Percentiles rank a stretch among this genome's conserved stretches.
phyloP scores from a whole-genome alignment of 495 filamentous ascomycete genomes.

The Corynascus novoguineensis region DNA sequence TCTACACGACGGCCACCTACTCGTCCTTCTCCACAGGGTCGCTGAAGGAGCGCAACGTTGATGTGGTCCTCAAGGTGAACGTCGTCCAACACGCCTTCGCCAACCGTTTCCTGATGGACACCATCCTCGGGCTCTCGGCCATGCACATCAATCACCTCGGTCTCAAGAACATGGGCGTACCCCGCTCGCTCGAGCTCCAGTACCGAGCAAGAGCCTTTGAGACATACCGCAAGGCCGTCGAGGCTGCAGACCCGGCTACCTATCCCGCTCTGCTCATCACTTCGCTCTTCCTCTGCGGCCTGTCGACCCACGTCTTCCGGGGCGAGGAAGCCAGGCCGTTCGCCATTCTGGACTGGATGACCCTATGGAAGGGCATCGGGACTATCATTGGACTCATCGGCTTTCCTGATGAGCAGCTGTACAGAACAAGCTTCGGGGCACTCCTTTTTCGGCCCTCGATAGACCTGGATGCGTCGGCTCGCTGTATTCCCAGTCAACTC shows the following conservation, averaged over 20 bases:
- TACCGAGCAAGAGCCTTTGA: slow-evolving; percentile 42
- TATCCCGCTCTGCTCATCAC: slow-evolving; percentile 38
- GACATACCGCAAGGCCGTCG: slow-evolving; percentile 43
- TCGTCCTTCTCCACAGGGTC: slow-evolving; percentile 35
- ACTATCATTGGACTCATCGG: slow-evolving; percentile 35
- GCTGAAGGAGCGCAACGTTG: slow-evolving; percentile 26
- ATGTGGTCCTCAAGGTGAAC: slow-evolving; percentile 37
- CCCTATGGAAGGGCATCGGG: slow-evolving; percentile 43
- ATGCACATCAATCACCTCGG: slow-evolving; percentile 37
- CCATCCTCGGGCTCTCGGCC: slow-evolving; percentile 43
- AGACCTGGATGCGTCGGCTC: slow-evolving; percentile 31
- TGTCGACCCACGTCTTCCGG: slow-evolving; percentile 41
- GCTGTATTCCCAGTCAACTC: slow-evolving; percentile 36
- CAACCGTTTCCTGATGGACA: slow-evolving; percentile 47
- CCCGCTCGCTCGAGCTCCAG: slow-evolving; percentile 18
- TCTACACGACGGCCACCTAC: slow-evolving; percentile 36
- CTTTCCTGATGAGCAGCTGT: slow-evolving; percentile 12
- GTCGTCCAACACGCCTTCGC: slow-evolving; percentile 44
- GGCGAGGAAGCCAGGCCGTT: slow-evolving; percentile 32
- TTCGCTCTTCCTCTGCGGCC: slow-evolving; percentile 38
- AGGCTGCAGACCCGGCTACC: slow-evolving; percentile 31
- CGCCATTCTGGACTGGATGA: slow-evolving; percentile 42
- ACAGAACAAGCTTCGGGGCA: slow-evolving; percentile 30
- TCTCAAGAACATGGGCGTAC: slow-evolving; percentile 14
- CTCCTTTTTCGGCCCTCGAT: slow-evolving; percentile 38